Evolutionary conservation across 768 basidiomycete species (phyloP).

Genomic region (Imleria badia): DNA sequence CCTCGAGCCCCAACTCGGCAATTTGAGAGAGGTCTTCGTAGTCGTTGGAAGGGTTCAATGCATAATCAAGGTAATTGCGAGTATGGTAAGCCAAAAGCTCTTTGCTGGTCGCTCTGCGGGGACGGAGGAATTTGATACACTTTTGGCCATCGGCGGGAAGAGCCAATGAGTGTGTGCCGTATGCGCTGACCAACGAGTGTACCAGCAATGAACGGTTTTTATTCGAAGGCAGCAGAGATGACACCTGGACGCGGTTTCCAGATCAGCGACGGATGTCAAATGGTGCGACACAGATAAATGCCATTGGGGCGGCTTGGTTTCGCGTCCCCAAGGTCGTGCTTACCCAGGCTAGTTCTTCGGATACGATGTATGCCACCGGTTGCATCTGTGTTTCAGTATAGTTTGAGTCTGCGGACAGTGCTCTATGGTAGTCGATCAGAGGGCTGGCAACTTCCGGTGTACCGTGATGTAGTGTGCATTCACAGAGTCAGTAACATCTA

Average conservation of each 20-base stretch:
- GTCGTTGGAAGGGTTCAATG: slow-evolving; percentile 39
- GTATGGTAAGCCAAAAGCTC: slow-evolving; percentile 72
- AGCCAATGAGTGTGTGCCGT: slow-evolving; percentile 45
- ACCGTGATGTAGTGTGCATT: too few species aligned
- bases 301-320: neutral
- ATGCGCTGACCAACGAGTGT: slow-evolving; percentile 57
- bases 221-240: slow-evolving; percentile 69
- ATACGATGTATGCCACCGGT: slow-evolving; percentile 51
- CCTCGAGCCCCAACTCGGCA: slow-evolving; percentile 57
- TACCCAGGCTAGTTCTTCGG: slow-evolving; percentile 57
- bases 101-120: slow-evolving; percentile 50
- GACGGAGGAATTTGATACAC: slow-evolving; percentile 48
- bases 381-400: slow-evolving; percentile 3
- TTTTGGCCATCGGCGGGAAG: slow-evolving; percentile 17
- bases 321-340: neutral
- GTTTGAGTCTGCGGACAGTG: neutral
- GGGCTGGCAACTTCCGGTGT: too few species aligned
- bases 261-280: neutral
- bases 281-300: neutral
- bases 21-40: slow-evolving; percentile 19
- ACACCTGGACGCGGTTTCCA: slow-evolving; percentile 31
- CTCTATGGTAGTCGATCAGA: too few species aligned
- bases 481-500: too few species aligned
- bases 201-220: slow-evolving; percentile 62
- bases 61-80: slow-evolving; percentile 63